Base-by-base conservation (phyloP, 108 stramenopile genomes). In the Poteriospumella lacustris region DNA sequence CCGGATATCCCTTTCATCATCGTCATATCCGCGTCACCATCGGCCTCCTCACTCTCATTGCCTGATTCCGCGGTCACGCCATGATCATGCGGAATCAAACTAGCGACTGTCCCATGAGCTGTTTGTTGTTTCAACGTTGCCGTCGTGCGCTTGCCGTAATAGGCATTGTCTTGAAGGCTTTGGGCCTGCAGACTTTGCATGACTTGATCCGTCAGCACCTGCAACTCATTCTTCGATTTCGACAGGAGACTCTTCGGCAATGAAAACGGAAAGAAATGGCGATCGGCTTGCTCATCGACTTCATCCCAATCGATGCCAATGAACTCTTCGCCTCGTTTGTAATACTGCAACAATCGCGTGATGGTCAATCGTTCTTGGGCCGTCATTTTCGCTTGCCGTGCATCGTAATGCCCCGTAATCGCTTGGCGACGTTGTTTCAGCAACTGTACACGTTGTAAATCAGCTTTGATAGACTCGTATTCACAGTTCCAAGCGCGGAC, bases 141-240 rank as follows among this genome's bases (percentile, higher is more conserved):
- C 78, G 41, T 1, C 75, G 43, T 5, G 39, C 77, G 1, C 29
- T 31, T 24, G 40, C 76, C 0, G 59, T 28, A 5, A 39, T 38
- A 0, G 24, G 38, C 62, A 39, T 76, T 1, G 29, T n/a, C 41
- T 3, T 75, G 19, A 19, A 39, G 0, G 59, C 75, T 58, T 60
- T 78, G 80, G 36, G 77, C 80, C 2, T 42, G n/a, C 34, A 81
- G 29, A 15, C 68, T 77, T 43, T 43, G 43, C 24, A 81, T 78
- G 0, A 81, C 78, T 41, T 81, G 78, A 78, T 75, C 80, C 34
- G 39, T 69, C 1, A 81, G 81, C 29, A 43, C 43, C 19, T 78
- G 77, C 0, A 15, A 38, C 28, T 80, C 81, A 68, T 83, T 78
- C 69, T 81, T 83, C 39, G 81, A 47, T 42, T 81, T 79, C 81